Base-by-base conservation (phyloP, 2,329 filamentous ascomycete genomes). In the Sphaerulina musiva region DNA sequence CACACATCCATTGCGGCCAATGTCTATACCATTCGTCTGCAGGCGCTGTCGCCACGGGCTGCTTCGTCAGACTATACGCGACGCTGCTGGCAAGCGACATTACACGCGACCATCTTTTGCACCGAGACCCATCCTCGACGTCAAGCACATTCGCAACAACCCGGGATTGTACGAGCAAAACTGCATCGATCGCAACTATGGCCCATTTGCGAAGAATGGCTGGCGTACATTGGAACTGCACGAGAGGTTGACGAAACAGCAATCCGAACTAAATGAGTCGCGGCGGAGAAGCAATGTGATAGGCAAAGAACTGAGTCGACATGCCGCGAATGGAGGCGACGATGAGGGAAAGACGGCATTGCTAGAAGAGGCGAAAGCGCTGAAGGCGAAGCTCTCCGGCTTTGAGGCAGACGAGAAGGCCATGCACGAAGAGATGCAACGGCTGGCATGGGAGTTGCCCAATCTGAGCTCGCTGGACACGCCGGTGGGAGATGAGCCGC, bases 131-230 rank as follows among this genome's bases (percentile, higher is more conserved):
- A 80, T 80, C 45, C 80, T 95, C 61, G 87, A 96, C 74, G 80
- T 95, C 68, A 92, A 89, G 70, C 86, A 93, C 73, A 95, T 98
- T 69, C 90, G 91, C 54, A 81, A 89, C 66, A 87, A 95, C 71
- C 82, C 87, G 12, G 81, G 85, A 11, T 78, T 95, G 12, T 87
- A 96, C 76, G 80, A 86, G 63, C 78, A 85, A 61, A 97, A 95
- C 67, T 95, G 89, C 72, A 69, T 86, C 56, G 85, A 90, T 62
- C 84, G 93, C 62, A 96, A 96, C 70, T 96, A 96, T 73, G 77
- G 70, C 11, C 69, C 72, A 0, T 77, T 80, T 51, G 72, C 75
- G 10, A 71, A 74, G 11, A 74, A 79, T 47, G 76, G 81, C 2
- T 77, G 73, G 65, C 72, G 72, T 39, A 83, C 85, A 43, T 68